Evolutionary conservation across 2,329 filamentous ascomycete species (phyloP), one percentile per base, ranked within the genome.

Genomic region (Elsinoe batatas): DNA sequence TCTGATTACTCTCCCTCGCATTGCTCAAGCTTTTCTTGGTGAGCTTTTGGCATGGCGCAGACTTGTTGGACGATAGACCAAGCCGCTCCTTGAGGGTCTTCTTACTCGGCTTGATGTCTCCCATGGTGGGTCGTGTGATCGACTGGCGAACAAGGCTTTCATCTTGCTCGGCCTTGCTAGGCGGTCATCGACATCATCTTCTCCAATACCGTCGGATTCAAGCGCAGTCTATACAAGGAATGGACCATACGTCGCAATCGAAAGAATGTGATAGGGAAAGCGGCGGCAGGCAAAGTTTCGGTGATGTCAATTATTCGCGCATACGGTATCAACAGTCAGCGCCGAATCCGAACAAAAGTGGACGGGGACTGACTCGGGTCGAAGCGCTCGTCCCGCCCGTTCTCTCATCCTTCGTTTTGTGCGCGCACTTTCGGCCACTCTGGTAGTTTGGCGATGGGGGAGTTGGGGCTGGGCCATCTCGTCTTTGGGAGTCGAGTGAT

Each of bases 21-120:
- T 44, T 22, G 18, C 17, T 51, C 33, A 51, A 51, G 33, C 47
- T 54, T 54, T 54, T 54, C 51, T 54, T 54, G 22, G 37, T 43
- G 17, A 54, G 37, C 36, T 37, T 36, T 36, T 54, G 51, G n/a
- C 51, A 37, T 32, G 51, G 51, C 20, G 36, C 37, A 33, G 51
- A 54, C 17, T 44, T 42, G 37, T 54, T 54, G 37, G 51, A 54
- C 4, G 51, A 42, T 7, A 43, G 33, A 35, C 51, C 51, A 43
- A 54, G 51, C 15, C 51, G 51, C 26, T 42, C 51, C 51, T 44
- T 54, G 36, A 54, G 51, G 30, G 37, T 44, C 36, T 44, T 42
- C 37, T 43, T 54, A 37, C 7, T 15, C 32, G 33, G 15, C 15
- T 51, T 35, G 11, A 18, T 18, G 26, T 51, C 47, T 51, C 32